phyloP scores from a whole-genome alignment of 805 yeast genomes.

The Pichia phayaonensis region DNA sequence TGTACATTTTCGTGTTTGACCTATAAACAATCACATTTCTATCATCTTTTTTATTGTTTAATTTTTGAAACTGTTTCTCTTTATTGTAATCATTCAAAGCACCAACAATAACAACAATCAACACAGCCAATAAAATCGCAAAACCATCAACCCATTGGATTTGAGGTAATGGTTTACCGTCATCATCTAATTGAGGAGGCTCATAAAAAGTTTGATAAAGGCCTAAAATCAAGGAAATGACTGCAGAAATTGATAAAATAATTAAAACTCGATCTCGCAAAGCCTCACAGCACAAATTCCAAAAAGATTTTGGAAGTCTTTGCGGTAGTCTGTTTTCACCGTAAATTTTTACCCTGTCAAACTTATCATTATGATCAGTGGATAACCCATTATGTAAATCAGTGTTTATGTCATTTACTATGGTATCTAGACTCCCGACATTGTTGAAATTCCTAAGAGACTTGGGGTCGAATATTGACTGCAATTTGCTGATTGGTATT shows the following conservation, averaged over 20 bases:
- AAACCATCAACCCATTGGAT: constrained; percentile 99
- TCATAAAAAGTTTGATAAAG: constrained; percentile 88
- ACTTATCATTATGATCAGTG: constrained; percentile 24
- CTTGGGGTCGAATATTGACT: constrained; percentile 56
- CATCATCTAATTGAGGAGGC: constrained; percentile 66
- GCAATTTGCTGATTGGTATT: constrained; percentile 30
- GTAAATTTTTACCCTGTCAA: constrained; percentile 39
- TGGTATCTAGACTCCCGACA: constrained; percentile 37
- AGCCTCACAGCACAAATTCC: constrained; percentile 68
- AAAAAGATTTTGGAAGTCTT: constrained; percentile 59
- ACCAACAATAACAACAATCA: constrained; percentile 87
- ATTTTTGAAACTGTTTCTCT: constrained; percentile 82
- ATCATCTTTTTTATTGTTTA: constrained; percentile 83
- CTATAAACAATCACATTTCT: constrained; percentile 72
- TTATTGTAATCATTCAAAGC: constrained; percentile 96
- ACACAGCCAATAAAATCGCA: constrained; percentile 87
- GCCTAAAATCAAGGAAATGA: constrained; percentile 83
- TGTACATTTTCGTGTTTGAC: constrained; percentile 55
- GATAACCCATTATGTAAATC: constrained; percentile 36
- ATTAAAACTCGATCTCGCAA: constrained; percentile 87
- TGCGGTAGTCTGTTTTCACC: constrained; percentile 73
- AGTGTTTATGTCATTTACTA: constrained; percentile 30
- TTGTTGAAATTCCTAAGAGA: constrained; percentile 36
- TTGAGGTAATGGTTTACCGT: constrained; percentile 68
- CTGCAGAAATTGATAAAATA: constrained; percentile 76